Conservation (phyloP, 257 asterid species). For the Buddleja alternifolia region DNA sequence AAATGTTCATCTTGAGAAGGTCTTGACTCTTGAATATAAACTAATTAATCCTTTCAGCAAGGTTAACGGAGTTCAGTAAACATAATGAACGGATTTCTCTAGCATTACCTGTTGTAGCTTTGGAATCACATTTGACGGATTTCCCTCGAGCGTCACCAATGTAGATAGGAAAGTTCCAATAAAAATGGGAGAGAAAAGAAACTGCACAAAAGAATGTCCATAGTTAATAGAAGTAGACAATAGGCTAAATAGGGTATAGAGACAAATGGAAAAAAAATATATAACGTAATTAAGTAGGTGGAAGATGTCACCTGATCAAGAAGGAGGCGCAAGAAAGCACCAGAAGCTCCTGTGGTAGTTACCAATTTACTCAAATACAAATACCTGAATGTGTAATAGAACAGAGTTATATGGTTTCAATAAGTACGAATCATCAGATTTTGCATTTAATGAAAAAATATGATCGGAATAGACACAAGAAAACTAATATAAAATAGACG, state of each 20-base stretch:
- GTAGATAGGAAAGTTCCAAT: constrained; percentile 67
- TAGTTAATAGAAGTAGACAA: constrained; percentile 4
- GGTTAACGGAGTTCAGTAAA: neutral
- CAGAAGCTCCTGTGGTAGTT: constrained; percentile 64
- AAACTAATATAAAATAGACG: neutral
- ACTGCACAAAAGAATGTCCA: constrained; percentile 46
- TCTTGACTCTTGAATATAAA: neutral
- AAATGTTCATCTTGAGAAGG: constrained; percentile 3
- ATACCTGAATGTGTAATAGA: constrained; percentile 51
- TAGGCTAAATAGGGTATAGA: constrained; percentile 3
- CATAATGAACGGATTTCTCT: neutral
- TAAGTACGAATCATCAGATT: constrained; percentile 2
- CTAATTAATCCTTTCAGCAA: neutral
- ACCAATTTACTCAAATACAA: constrained; percentile 73
- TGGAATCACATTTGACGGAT: constrained; percentile 65
- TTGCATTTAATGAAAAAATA: neutral
- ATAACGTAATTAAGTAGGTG: constrained; percentile 6
- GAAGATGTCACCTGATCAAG: constrained; percentile 76
- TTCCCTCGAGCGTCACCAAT: constrained; percentile 74
- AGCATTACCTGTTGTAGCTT: constrained; percentile 78
- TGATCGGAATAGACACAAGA: neutral
- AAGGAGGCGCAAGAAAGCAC: constrained; percentile 70
- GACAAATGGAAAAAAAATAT: too few relatives aligned
- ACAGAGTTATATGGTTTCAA: neutral
- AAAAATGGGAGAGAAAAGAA: constrained; percentile 75